phyloP scores from a whole-genome alignment of 805 yeast species.

The Komagataella pastoris region DNA sequence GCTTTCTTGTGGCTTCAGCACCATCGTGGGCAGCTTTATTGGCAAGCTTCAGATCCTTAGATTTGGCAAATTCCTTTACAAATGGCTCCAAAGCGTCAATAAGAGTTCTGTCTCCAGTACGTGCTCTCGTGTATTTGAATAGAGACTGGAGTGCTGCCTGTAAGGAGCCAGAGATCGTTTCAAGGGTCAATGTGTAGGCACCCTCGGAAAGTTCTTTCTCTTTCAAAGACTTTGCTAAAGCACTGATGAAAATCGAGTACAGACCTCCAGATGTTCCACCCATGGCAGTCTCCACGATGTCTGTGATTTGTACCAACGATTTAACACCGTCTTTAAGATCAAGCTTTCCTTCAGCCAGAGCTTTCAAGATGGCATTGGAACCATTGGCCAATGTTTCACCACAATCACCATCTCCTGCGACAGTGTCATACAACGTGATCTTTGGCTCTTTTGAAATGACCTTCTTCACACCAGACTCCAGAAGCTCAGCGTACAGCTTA shows the following conservation, averaged over 20 bases:
- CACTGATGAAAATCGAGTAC: slow-evolving; percentile 74
- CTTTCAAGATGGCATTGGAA: slow-evolving; percentile 53
- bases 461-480: slow-evolving; percentile 35
- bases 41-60: slow-evolving; percentile 46
- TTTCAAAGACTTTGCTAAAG: slow-evolving; percentile 43
- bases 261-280: slow-evolving; percentile 96
- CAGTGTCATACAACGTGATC: slow-evolving; percentile 73
- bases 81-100: slow-evolving; percentile 87
- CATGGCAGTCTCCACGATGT: slow-evolving; percentile 75
- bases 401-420: slow-evolving; percentile 96
- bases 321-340: slow-evolving; percentile 37
- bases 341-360: slow-evolving; percentile 26
- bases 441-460: slow-evolving; percentile 62
- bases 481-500: slow-evolving; percentile 16
- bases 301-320: slow-evolving; percentile 61
- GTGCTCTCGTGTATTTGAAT: slow-evolving; percentile 78
- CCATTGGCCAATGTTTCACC: slow-evolving; percentile 86
- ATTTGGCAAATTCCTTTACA: slow-evolving; percentile 40
- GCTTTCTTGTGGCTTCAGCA: slow-evolving; percentile 58
- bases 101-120: slow-evolving; percentile 80
- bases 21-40: slow-evolving; percentile 60
- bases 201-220: slow-evolving; percentile 24
- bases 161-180: slow-evolving; percentile 33
- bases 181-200: slow-evolving; percentile 16
- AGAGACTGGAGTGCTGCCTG: slow-evolving; percentile 54